Base-by-base conservation (phyloP, 495 filamentous ascomycete species). In the Aspergillus olivimuriae region DNA sequence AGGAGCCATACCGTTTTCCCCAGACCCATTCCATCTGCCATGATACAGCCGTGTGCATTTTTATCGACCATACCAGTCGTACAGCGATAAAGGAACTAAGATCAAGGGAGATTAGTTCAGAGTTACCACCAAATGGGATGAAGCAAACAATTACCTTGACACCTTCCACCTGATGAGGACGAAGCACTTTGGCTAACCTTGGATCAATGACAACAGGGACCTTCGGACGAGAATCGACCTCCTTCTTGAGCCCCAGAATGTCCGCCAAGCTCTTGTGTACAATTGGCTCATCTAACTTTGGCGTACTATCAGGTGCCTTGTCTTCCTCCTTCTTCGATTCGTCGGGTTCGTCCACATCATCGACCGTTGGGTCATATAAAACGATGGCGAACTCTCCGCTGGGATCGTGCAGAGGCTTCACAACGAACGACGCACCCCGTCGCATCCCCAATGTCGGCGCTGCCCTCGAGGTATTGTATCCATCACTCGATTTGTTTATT, bases 1-100 rank as follows among this genome's bases (percentile, higher is more conserved):
- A 12, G 24, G 26, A 10, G 17, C 28, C 66, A 35, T 69, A 94
- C 73, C 10, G 92, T 99, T 68, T 99, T 99, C 34, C 92, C 92
- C 23, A 99, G 65, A 34, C 92, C 92, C 92, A 99, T 99, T 54
- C 95, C 92, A 58, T 99, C 92, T 50, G 92, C 92, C 92, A 99
- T 99, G 60, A 99, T 99, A 60, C 92, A 97, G 0, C 92, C 92
- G 65, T 96, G 87, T 17, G 94, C 94, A 44, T 89, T 92, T 33
- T 82, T 77, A 58, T 99, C 92, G 50, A 97, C 82, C 76, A 97
- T 74, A 4, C 92, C 92, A 18, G 91, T 97, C 15, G 89, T 88
- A 60, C 87, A 94, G 40, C 78, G 75, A 62, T 97, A 99, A 69
- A 99, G 79, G 57, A 99, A 99, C 73, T 79, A 49, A 35, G 3